A percentile compares a stretch with the other conserved stretches of the same genome.
These are phyloP conservation scores for Coemansia sp. DNA, from an alignment of 192 early-diverging fungal genomes.

Conservation along the genomic window DNA sequence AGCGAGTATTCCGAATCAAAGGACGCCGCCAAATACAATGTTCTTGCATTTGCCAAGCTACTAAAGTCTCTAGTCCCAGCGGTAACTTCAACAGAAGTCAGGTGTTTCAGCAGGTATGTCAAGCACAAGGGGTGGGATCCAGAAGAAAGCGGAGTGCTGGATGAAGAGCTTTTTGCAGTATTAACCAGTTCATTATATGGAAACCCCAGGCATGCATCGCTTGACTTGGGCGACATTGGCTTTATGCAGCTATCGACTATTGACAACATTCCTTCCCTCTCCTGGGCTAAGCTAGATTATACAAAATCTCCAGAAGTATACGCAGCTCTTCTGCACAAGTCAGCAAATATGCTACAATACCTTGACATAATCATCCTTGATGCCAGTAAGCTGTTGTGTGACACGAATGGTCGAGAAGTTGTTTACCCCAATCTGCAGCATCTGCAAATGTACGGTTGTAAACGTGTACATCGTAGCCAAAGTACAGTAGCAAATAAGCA, in stretches of 20 bases:
- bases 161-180: background rate
- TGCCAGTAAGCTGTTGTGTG: background rate
- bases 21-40: too few relatives aligned
- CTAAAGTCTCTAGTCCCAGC: background rate
- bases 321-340: background rate
- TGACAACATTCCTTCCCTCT: background rate
- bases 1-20: background rate
- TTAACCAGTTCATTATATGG: background rate
- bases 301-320: too few relatives aligned
- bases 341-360: background rate
- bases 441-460: background rate
- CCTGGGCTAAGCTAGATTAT: too few relatives aligned
- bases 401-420: background rate
- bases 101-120: background rate
- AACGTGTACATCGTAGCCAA: background rate
- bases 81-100: background rate
- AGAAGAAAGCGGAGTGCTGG: background rate
- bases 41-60: background rate
- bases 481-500: too few relatives aligned
- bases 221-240: background rate
- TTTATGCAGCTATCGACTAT: background rate
- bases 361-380: background rate
- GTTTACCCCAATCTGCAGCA: background rate
- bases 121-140: too few relatives aligned
- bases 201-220: background rate